Evolutionary conservation across 2,329 filamentous ascomycete species (phyloP).

Genomic region (Alternaria brassicae): DNA sequence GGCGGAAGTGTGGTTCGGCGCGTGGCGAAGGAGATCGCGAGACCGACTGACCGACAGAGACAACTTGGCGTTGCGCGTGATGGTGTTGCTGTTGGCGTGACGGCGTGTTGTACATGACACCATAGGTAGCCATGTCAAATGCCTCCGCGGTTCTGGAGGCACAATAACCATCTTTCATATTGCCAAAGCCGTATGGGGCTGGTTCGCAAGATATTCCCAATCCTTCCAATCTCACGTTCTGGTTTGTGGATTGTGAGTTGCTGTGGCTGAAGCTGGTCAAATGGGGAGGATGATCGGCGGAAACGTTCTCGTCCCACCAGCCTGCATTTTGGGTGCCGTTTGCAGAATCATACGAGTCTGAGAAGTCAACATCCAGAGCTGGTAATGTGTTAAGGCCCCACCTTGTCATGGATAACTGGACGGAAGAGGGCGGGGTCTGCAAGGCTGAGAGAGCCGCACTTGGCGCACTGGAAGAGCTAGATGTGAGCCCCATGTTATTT

Average conservation of each 20-base stretch:
- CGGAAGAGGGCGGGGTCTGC: constrained; percentile 47
- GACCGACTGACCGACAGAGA: constrained; percentile 26
- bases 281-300: constrained; percentile 20
- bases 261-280: constrained; percentile 28
- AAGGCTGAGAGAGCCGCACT: constrained; percentile 47
- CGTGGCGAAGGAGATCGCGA: constrained; percentile 36
- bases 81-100: background rate
- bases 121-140: constrained; percentile 24
- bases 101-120: constrained; percentile 25
- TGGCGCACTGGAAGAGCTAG: constrained; percentile 24
- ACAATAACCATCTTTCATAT: background rate
- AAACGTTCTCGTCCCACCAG: constrained; percentile 39
- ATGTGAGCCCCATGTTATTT: constrained; percentile 30
- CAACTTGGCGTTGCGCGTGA: constrained; percentile 17
- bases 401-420: constrained; percentile 36
- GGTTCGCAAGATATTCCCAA: constrained; percentile 44
- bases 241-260: constrained; percentile 28
- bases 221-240: constrained; percentile 29
- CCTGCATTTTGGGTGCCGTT: constrained; percentile 31
- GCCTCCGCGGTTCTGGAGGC: constrained; percentile 18
- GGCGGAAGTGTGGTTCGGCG: constrained; percentile 37
- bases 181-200: constrained; percentile 29
- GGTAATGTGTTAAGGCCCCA: constrained; percentile 42
- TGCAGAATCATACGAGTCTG: constrained; percentile 41
- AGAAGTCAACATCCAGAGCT: constrained; percentile 41